These are phyloP conservation scores for Diaporthe amygdali DNA, from an alignment of 2,329 filamentous ascomycete species.

Conservation along the genomic window DNA sequence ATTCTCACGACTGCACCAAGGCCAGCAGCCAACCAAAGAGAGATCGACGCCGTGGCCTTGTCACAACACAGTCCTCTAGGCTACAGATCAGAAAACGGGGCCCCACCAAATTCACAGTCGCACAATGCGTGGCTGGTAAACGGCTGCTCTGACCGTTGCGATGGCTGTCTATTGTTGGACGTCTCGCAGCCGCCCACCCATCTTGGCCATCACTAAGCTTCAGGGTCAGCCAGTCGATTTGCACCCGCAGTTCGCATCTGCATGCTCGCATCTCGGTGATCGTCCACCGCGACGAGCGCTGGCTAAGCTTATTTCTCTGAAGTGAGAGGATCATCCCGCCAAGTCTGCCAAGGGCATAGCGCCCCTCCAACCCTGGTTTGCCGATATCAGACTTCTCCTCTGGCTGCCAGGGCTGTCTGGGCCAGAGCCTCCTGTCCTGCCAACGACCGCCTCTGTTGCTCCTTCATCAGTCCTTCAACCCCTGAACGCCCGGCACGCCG, in stretches of 20 bases:
- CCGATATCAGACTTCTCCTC: background rate
- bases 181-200: background rate
- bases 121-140: conserved; percentile 7
- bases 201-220: background rate
- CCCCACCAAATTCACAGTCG: background rate
- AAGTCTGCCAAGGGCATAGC: conserved; percentile 20
- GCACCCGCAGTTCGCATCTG: background rate
- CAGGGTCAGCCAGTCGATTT: background rate
- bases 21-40: background rate
- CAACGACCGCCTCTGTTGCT: background rate
- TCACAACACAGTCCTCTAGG: too few species aligned
- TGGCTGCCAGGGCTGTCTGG: background rate
- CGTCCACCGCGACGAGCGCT: background rate
- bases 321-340: conserved; percentile 17
- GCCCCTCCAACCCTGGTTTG: background rate
- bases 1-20: background rate
- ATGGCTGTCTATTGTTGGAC: background rate
- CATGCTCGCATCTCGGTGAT: conserved; percentile 6
- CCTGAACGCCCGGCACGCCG: background rate
- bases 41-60: background rate
- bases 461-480: background rate
- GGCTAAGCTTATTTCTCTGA: conserved; percentile 22
- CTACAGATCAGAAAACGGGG: background rate
- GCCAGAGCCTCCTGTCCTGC: background rate
- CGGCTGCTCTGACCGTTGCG: background rate